Percentiles rank a stretch among this genome's conserved stretches.
These are phyloP conservation scores for Cyberlindnera misumaiensis DNA, from an alignment of 805 yeast species.

Conservation along the genomic window DNA sequence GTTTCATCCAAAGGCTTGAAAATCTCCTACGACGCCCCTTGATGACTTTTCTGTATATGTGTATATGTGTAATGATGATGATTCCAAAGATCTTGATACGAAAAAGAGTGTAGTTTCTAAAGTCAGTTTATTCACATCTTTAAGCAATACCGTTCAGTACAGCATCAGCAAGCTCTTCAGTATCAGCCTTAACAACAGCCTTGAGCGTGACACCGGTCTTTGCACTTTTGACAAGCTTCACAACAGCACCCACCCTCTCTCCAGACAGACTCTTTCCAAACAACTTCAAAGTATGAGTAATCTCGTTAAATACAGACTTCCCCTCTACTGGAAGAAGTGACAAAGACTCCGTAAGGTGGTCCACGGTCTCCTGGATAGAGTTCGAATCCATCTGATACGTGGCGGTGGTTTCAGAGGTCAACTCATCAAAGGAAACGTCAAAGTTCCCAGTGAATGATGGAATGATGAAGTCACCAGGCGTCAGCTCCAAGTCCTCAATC, in stretches of 20 bases:
- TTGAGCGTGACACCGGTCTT: constrained; percentile 39
- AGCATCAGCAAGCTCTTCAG: constrained; percentile 38
- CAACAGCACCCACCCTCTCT: constrained; percentile 36
- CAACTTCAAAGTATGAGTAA: constrained; percentile 66
- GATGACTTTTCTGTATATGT: constrained; percentile 1
- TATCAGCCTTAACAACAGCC: constrained; percentile 35
- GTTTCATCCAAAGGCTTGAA: constrained; percentile 11
- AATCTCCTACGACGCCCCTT: background rate
- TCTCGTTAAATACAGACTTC: constrained; percentile 41
- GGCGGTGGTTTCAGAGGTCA: constrained; percentile 53
- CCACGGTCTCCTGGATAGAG: constrained; percentile 49
- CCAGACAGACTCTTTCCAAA: constrained; percentile 62
- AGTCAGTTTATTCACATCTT: background rate
- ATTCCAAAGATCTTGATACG: too few relatives aligned
- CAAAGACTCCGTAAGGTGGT: constrained; percentile 43
- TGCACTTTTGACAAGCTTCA: constrained; percentile 36
- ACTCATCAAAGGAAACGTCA: constrained; percentile 65
- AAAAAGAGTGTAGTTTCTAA: background rate
- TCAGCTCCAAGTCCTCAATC: constrained; percentile 68
- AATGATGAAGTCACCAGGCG: constrained; percentile 73
- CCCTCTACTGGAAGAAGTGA: constrained; percentile 73
- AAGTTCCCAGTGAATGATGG: constrained; percentile 79
- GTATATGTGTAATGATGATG: background rate
- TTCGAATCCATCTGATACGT: constrained; percentile 56
- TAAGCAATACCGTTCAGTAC: constrained; percentile 45